Percentiles rank a stretch among this genome's conserved stretches.
Evolutionary conservation across 2,329 filamentous ascomycete species (phyloP).

Genomic region (Amylocarpus encephaloides): DNA sequence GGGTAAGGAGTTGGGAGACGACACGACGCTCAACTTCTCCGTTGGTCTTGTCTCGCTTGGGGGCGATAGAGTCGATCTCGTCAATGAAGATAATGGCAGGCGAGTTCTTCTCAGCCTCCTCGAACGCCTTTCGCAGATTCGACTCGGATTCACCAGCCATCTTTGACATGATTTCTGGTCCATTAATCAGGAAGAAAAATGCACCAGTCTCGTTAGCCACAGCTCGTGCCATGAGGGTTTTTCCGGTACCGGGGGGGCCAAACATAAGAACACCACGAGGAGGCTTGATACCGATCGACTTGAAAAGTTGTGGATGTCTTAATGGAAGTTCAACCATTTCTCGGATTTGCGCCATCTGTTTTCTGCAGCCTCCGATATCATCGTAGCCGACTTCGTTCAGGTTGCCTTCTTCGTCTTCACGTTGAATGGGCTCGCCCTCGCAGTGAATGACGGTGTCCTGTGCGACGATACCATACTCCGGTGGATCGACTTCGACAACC

Average conservation of each 20-base stretch:
- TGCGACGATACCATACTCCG: slow-evolving; percentile 96
- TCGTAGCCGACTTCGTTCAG: slow-evolving; percentile 98
- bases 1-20: slow-evolving; percentile 89
- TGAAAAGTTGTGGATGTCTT: slow-evolving; percentile 97
- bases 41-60: slow-evolving; percentile 99
- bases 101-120: slow-evolving; percentile 99
- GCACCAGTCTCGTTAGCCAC: slow-evolving; percentile 98
- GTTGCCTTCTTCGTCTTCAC: slow-evolving; percentile 98
- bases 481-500: slow-evolving; percentile 96
- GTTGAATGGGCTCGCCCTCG: slow-evolving; percentile 93
- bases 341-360: slow-evolving; percentile 99
- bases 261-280: slow-evolving; percentile 95
- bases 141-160: slow-evolving; percentile 99
- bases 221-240: slow-evolving; percentile 97
- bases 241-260: slow-evolving; percentile 97
- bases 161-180: slow-evolving; percentile 99
- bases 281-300: slow-evolving; percentile 99
- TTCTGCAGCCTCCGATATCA: slow-evolving; percentile 97
- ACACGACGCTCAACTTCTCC: slow-evolving; percentile 98
- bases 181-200: slow-evolving; percentile 99
- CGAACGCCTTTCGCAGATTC: slow-evolving; percentile 97
- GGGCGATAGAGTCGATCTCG: slow-evolving; percentile 97
- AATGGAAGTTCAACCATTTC: slow-evolving; percentile 97
- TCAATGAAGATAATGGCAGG: slow-evolving; percentile 99
- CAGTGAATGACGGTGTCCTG: slow-evolving; percentile 99